Evolutionary conservation across 2,329 filamentous ascomycete genomes (phyloP), one percentile per base, ranked within the genome.

Genomic region (Acarospora socialis): DNA sequence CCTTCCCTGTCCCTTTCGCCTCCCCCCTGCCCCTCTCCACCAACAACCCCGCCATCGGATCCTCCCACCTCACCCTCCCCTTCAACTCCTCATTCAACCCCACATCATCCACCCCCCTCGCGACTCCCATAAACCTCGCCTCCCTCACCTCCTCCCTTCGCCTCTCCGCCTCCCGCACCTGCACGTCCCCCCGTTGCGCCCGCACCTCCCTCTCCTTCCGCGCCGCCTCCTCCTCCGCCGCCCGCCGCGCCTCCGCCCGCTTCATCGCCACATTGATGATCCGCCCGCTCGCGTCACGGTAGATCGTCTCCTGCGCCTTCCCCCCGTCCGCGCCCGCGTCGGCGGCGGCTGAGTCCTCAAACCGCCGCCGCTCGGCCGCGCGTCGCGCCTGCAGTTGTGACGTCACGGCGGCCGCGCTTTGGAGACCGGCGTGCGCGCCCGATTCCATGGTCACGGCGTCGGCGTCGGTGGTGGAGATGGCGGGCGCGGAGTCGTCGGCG

Each of bases 221-320:
- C 30, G 57, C 54, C 30, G 65, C 74, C 30, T 74, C 72, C 43
- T 82, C 77, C 46, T 84, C 77, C 1, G 77, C 78, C 43, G 80
- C 82, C 30, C 73, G 70, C n/a, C 82, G 70, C 30, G 81, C 78
- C 54, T 94, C 84, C 13, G 83, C 86, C 15, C 86, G 71, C 55
- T 82, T 83, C 79, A 93, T 82, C 12, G 77, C 76, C 15, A 95
- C 72, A 49, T 98, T 92, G 41, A 98, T 86, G 34, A 92, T 77
- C n/a, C 86, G 71, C 8, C 90, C 90, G 3, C 81, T 90, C 7
- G 92, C 90, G 56, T 98, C 90, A 46, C 90, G 80, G 53, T 95
- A 94, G 15, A 94, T 84, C 0, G 87, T 92, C 56, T 94, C 83
- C 46, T 77, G 69, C 19, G 70, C 69, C 35, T 57, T 52, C 46